Evolutionary conservation across 352 stramenopile species (phyloP), one percentile per base, ranked within the genome.

Genomic region (Pythium plurisporium): DNA sequence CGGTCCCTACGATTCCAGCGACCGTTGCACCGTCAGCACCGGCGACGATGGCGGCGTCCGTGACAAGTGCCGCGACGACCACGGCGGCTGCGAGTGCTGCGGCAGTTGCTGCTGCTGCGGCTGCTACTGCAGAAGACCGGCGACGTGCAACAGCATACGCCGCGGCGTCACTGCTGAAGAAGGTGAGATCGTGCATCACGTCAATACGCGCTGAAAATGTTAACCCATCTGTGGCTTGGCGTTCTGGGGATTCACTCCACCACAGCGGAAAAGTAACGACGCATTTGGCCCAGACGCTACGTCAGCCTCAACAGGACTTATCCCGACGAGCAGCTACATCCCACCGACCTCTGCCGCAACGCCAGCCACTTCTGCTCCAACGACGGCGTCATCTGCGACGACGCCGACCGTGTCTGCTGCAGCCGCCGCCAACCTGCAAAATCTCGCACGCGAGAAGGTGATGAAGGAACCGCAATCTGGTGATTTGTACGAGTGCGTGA

Each of bases 401-500:
- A 72, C 57, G 10, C 33, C 59, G 19, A 59, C 71, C 6, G 68
- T 71, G 17, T 58, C 52, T 0, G 51, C 51, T 4, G 41, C 41
- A 6, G 49, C 54, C 2, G 61, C 61, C 0, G 51, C 59, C 0
- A 58, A 45, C 11, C 51, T 67, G 11, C 60, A 67, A 31, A 59
- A 41, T 20, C 20, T 67, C 2, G 75, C 76, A 15, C 74, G 80
- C 8, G 80, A 90, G 48, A 90, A 90, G 67, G 78, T 88, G 25
- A 91, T 91, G 79, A 91, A 91, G 52, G 81, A 91, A 41, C 76
- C 81, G 7, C 81, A 91, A 53, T 89, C 78, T 2, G 80, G 80
- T 3, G 81, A 91, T 53, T 46, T 91, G n/a, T 91, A 91, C 73
- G 81, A 91, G 67, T 91, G 81, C 45, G 79, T 91, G 34, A 91